Base-by-base conservation (phyloP, 148 eudicot species). In the Rhododendron ferrugineum region DNA sequence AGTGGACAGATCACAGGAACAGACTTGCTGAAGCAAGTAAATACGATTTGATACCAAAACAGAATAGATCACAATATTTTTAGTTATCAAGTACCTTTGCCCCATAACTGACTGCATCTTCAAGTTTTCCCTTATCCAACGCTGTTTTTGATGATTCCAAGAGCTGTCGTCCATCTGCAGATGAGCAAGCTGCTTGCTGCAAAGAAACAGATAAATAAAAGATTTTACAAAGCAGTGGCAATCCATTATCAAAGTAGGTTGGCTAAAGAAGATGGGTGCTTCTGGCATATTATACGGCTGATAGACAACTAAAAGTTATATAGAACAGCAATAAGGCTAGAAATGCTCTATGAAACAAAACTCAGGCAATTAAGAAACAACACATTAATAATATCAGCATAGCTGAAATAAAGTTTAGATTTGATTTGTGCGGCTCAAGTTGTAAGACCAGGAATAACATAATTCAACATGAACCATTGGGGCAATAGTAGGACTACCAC, bases 101-200 rank as follows among this genome's bases (percentile, higher is more conserved):
- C 84, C 99, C 99, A 91, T 91, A 97, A 87, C 91, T 95, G 84
- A 97, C 98, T 83, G 99, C 99, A 86, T 97, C 99, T 91, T 97
- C 99, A 89, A 97, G 99, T 88, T 97, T 97, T 87, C 99, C 99
- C 91, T 97, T 97, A 90, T 97, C 99, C 82, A 97, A 85, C 81
- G 99, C 99, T 82, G 98, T 97, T 89, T 95, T 97, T 49, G 99
- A 97, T 85, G 98, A 97, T 88, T 97, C 99, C 85, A 97, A 87
- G 77, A 97, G 98, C 83, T 97, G 99, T 26, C 99, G 89, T 72
- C 99, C 99, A 91, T 97, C 99, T 28, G 99, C 99, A 82, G 99
- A 95, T 70, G 99, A 97, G 86, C 99, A 97, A 78, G 99, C 99
- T 40, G 99, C 99, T 97, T 97, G 99, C 99, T 97, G 94, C 82